phyloP scores from a whole-genome alignment of 2,329 filamentous ascomycete species.

The Colletotrichum eleusines region DNA sequence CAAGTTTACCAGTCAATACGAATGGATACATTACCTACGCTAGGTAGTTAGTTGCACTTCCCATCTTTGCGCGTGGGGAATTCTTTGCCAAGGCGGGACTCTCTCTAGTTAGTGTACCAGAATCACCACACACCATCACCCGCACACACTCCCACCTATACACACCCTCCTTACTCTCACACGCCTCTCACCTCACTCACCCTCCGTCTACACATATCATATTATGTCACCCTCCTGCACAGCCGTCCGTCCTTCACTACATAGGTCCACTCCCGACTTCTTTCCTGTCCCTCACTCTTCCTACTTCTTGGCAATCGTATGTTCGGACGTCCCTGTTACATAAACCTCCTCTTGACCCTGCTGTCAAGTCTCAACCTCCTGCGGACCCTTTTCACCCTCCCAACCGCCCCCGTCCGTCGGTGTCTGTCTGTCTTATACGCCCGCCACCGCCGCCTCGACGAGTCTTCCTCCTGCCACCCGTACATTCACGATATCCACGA shows the following conservation, averaged over 20 bases:
- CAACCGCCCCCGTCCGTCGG: not conserved
- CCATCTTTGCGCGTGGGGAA: slow-evolving; percentile 3
- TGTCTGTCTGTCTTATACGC: slow-evolving; percentile 5
- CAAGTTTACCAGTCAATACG: not conserved
- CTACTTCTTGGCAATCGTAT: slow-evolving; percentile 30
- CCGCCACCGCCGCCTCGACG: slow-evolving; percentile 11
- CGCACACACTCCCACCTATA: slow-evolving; percentile 8
- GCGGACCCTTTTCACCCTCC: not conserved
- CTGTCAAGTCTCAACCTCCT: not conserved
- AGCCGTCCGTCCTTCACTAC: slow-evolving; percentile 24
- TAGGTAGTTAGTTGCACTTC: not conserved
- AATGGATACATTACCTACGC: no score
- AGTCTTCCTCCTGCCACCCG: not conserved
- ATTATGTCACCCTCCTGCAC: slow-evolving; percentile 28
- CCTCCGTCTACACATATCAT: slow-evolving; percentile 23
- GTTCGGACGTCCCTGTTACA: not conserved
- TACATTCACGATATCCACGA: slow-evolving; percentile 13
- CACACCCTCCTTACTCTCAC: not conserved
- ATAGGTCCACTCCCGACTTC: slow-evolving; percentile 12
- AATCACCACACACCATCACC: slow-evolving; percentile 14
- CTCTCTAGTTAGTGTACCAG: not conserved
- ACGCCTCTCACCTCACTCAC: slow-evolving; percentile 3
- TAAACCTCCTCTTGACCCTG: slow-evolving; percentile 8
- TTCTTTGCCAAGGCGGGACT: slow-evolving; percentile 28
- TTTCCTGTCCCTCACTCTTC: slow-evolving; percentile 13